These are phyloP conservation scores for Gossypium aridum DNA, from an alignment of 441 rosid species.

Conservation along the genomic window DNA sequence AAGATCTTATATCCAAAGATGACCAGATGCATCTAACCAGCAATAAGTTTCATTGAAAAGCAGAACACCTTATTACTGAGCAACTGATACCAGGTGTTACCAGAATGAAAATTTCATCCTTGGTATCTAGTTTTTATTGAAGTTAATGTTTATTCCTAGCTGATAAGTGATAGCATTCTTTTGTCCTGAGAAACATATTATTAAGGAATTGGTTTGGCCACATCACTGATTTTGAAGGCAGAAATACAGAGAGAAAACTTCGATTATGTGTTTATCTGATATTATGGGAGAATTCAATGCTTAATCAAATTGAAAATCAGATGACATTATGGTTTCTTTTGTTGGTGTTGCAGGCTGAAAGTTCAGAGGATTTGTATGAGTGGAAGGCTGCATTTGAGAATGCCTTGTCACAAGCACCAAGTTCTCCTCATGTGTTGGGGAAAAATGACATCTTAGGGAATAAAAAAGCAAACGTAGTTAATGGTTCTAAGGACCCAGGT, in stretches of 20 bases:
- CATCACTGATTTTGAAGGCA: neutral
- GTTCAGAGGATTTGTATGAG: conserved; percentile 76
- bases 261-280: neutral
- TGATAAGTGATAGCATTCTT: neutral
- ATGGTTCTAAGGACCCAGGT: conserved; percentile 55
- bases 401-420: conserved; percentile 90
- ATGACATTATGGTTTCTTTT: conserved; percentile 9
- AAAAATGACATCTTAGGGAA: conserved; percentile 78
- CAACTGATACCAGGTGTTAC: neutral
- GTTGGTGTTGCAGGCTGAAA: conserved; percentile 70
- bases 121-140: neutral
- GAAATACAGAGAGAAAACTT: neutral
- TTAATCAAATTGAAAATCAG: neutral
- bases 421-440: conserved; percentile 61
- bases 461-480: conserved; percentile 53
- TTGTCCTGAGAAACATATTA: neutral
- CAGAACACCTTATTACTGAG: neutral
- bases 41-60: neutral
- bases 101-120: neutral
- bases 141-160: neutral
- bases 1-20: neutral
- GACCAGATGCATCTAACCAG: neutral
- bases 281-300: neutral
- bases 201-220: neutral
- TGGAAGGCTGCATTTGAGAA: conserved; percentile 92